phyloP scores from a whole-genome alignment of 441 rosid species.

The Pelargonium fulgidum region DNA sequence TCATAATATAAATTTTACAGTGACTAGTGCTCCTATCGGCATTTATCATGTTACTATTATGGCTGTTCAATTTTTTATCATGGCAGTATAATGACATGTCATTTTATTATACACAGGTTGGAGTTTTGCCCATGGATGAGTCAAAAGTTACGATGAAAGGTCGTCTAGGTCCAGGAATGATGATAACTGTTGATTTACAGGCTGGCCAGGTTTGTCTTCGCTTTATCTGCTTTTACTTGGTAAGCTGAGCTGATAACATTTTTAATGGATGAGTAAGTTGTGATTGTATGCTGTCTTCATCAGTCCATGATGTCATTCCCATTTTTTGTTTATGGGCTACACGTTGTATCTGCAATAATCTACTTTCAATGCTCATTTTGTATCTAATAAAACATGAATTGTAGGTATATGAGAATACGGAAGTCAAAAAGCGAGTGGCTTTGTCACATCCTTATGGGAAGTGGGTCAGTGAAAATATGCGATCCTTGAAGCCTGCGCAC shows the following conservation, averaged over 20 bases:
- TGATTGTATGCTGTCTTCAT: conserved; percentile 3
- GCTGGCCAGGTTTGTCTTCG: conserved; percentile 77
- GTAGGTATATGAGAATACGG: conserved; percentile 93
- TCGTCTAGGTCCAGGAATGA: conserved; percentile 99
- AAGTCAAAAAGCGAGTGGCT: conserved; percentile 84
- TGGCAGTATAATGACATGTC: conserved; percentile 15
- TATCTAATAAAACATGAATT: conserved; percentile 20
- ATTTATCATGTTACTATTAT: conserved; percentile 1
- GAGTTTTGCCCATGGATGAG: conserved; percentile 95
- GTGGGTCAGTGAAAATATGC: conserved; percentile 79
- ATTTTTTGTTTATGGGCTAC: not conserved
- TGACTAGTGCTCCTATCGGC: not conserved
- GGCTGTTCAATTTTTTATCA: not conserved
- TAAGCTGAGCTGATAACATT: conserved; percentile 4
- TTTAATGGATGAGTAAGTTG: not conserved
- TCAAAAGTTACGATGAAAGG: conserved; percentile 89
- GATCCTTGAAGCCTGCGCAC: conserved; percentile 62
- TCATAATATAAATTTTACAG: not conserved
- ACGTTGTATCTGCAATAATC: not conserved
- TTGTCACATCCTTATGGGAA: conserved; percentile 76
- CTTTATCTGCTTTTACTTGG: conserved; percentile 17
- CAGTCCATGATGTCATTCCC: not conserved
- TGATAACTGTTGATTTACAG: conserved; percentile 81
- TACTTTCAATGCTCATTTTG: conserved; percentile 15
- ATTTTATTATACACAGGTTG: conserved; percentile 53